These are phyloP conservation scores for Cyclotella atomus DNA, from an alignment of 108 stramenopile species.

Conservation along the genomic window DNA sequence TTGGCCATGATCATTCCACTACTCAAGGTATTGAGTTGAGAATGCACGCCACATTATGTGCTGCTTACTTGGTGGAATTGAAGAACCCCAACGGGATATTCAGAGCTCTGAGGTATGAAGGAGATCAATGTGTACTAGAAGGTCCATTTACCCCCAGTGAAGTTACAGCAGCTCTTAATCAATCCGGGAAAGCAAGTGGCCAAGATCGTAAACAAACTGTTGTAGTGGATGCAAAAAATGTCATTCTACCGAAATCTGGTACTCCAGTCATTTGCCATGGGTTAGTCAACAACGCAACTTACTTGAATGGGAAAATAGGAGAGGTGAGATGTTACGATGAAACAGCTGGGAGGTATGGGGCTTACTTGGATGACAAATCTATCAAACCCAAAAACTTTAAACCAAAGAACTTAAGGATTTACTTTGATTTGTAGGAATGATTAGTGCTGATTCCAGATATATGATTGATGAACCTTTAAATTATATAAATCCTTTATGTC, in stretches of 20 bases:
- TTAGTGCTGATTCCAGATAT: too few relatives aligned
- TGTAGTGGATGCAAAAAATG: not conserved
- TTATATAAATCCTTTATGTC: too few relatives aligned
- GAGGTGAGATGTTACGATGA: not conserved
- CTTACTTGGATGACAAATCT: constrained; percentile 1
- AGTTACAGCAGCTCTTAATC: too few relatives aligned
- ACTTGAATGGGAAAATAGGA: constrained; percentile 18
- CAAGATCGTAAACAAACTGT: not conserved
- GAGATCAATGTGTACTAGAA: not conserved
- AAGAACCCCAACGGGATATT: not conserved
- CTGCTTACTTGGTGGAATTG: not conserved
- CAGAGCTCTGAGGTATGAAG: not conserved
- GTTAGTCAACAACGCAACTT: constrained; percentile 3
- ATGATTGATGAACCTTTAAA: too few relatives aligned
- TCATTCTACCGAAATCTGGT: not conserved
- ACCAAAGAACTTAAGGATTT: not conserved
- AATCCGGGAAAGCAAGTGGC: not conserved
- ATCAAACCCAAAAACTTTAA: not conserved
- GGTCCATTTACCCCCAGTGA: not conserved
- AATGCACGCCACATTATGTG: not conserved
- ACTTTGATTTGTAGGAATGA: constrained; percentile 16
- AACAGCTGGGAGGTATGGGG: not conserved
- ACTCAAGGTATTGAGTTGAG: not conserved
- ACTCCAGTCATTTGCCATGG: constrained; percentile 8
- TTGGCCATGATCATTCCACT: not conserved